Evolutionary conservation across 768 basidiomycete genomes (phyloP), one percentile per base, ranked within the genome.

Genomic region (Phylloporus sp.): DNA sequence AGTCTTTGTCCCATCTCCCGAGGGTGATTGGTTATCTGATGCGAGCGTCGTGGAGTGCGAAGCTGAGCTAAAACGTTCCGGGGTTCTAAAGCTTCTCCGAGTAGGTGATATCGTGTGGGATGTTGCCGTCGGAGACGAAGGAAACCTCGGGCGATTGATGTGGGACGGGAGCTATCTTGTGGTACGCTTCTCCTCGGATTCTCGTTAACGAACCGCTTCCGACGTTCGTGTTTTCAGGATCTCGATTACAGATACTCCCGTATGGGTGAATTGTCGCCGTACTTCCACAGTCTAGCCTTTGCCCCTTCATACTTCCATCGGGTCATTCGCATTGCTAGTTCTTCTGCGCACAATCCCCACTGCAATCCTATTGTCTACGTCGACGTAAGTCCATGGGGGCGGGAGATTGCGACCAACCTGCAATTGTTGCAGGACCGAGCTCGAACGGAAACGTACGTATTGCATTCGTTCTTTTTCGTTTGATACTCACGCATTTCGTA

Each of bases 161-260:
- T 92, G 89, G 89, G 90, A 91, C 60, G 90, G 90, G n/a, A 81
- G 78, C 49, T 92, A 90, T 67, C 73, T 92, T 7, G 81, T 92
- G 56, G 89, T 91, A 60, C 58, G 86, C 73, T 23, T 54, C 47
- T 46, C 33, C 37, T 45, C 46, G 45, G 39, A 38, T 45, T 33
- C 42, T 5, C 27, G 26, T 41, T 33, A 20, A 20, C 14, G 24
- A 5, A 5, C 31, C 14, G 13, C 21, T 17, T 45, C 26, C n/a
- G 33, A 49, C 34, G 9, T 9, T 29, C 38, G 39, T 21, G n/a
- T 23, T 54, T 50, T 38, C 58, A 92, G 90, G 90, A 92, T 67
- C 72, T 92, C 45, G 90, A 92, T 62, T 90, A 89, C 62, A 80
- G 81, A 17, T 92, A 85, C 65, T 86, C 86, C 13, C 61, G 75